These are phyloP conservation scores for Penicillium antarcticum DNA, from an alignment of 495 filamentous ascomycete genomes.

Conservation along the genomic window DNA sequence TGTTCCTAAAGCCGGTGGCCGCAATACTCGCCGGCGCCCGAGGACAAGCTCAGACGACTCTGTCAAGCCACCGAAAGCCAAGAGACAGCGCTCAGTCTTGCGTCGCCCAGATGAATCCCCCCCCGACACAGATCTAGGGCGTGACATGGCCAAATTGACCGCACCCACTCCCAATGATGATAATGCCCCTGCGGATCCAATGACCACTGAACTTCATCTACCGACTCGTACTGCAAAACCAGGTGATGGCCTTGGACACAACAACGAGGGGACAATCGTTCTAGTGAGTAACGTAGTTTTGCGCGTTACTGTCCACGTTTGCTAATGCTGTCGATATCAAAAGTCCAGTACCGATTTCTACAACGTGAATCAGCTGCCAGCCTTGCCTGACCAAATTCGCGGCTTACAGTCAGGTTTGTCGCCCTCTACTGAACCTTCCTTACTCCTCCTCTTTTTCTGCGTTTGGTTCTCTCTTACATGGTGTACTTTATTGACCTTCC, in stretches of 20 bases:
- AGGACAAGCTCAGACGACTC: constrained; percentile 64
- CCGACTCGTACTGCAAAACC: constrained; percentile 59
- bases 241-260: constrained; percentile 39
- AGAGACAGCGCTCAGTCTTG: constrained; percentile 65
- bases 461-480: constrained; percentile 8
- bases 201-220: constrained; percentile 41
- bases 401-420: constrained; percentile 53
- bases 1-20: constrained; percentile 51
- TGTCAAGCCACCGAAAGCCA: constrained; percentile 63
- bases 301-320: constrained; percentile 12
- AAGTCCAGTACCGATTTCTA: constrained; percentile 88
- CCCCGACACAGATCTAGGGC: constrained; percentile 18
- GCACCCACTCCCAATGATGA: constrained; percentile 9
- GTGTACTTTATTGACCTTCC: constrained; percentile 15
- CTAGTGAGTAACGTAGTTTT: constrained; percentile 49
- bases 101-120: constrained; percentile 48
- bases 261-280: constrained; percentile 59
- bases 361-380: constrained; percentile 78
- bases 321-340: constrained; percentile 6
- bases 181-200: constrained; percentile 5
- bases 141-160: constrained; percentile 17
- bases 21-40: constrained; percentile 64
- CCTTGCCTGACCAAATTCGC: constrained; percentile 71
- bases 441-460: background rate
- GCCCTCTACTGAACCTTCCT: too few species aligned